phyloP scores from a whole-genome alignment of 345 rosid genomes.

The Eucalyptus regnans region DNA sequence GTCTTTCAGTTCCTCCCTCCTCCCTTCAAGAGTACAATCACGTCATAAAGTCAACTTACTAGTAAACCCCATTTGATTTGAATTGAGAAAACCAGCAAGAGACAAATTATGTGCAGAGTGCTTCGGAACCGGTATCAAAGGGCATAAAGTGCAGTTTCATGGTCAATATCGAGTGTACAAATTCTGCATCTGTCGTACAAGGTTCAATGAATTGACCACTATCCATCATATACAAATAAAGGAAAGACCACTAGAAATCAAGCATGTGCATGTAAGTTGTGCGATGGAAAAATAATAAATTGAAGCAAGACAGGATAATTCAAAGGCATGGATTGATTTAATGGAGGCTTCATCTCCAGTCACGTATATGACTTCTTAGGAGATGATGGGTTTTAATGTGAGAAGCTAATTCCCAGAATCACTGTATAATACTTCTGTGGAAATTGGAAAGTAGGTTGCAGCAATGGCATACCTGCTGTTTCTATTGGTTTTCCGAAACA shows the following conservation, averaged over 20 bases:
- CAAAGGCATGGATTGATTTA: neutral
- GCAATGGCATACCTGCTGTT: constrained; percentile 28
- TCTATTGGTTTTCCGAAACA: constrained; percentile 78
- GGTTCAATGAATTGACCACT: neutral
- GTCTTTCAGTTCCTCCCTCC: constrained; percentile 37
- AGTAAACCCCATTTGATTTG: neutral
- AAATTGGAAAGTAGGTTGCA: neutral
- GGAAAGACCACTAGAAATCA: neutral
- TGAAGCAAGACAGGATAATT: neutral
- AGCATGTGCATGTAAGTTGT: neutral
- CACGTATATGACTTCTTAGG: neutral
- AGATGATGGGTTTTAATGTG: neutral
- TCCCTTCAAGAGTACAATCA: constrained; percentile 14
- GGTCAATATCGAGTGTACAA: neutral
- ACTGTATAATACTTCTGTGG: neutral
- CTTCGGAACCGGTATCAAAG: neutral
- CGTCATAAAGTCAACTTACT: neutral
- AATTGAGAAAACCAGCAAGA: neutral
- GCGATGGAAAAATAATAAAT: neutral
- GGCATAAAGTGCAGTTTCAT: neutral
- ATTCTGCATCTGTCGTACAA: neutral
- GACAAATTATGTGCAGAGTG: neutral
- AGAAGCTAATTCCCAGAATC: neutral
- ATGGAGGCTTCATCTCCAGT: neutral
- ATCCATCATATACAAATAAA: neutral